Percentiles rank a stretch among this genome's conserved stretches.
phyloP scores from a whole-genome alignment of 148 eudicot genomes.

The Rhododendron ferrugineum region DNA sequence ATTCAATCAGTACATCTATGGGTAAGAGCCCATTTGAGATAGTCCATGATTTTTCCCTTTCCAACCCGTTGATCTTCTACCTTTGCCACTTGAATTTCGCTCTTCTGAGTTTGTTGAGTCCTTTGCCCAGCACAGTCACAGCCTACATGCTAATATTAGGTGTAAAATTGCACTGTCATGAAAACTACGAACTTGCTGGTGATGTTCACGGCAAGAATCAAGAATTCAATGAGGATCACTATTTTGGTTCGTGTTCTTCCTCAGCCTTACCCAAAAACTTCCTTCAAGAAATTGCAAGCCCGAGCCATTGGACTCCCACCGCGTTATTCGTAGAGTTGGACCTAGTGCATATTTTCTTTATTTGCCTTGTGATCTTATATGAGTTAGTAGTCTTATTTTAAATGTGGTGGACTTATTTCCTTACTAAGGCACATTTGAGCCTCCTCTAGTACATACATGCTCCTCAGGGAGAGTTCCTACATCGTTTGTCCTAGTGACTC shows the following conservation, averaged over 20 bases:
- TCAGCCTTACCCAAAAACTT: neutral
- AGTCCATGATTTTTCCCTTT: neutral
- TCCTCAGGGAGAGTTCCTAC: neutral
- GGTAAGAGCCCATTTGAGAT: neutral
- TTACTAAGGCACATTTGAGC: neutral
- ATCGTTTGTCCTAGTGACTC: neutral
- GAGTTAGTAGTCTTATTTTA: neutral
- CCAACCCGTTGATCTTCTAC: neutral
- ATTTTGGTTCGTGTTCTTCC: neutral
- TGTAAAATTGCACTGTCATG: neutral
- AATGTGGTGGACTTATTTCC: neutral
- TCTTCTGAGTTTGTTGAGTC: neutral
- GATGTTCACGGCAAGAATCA: neutral
- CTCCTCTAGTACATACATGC: neutral
- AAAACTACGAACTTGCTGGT: neutral
- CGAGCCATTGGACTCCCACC: no score
- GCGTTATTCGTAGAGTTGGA: no score
- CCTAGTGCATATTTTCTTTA: neutral
- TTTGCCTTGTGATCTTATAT: neutral
- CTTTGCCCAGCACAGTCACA: neutral
- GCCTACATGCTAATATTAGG: neutral
- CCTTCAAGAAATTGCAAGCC: neutral
- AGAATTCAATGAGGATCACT: neutral
- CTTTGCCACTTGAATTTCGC: neutral
- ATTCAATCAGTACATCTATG: neutral